Conservation (phyloP, 129 eudicot species). For the Sambucus nigra region DNA sequence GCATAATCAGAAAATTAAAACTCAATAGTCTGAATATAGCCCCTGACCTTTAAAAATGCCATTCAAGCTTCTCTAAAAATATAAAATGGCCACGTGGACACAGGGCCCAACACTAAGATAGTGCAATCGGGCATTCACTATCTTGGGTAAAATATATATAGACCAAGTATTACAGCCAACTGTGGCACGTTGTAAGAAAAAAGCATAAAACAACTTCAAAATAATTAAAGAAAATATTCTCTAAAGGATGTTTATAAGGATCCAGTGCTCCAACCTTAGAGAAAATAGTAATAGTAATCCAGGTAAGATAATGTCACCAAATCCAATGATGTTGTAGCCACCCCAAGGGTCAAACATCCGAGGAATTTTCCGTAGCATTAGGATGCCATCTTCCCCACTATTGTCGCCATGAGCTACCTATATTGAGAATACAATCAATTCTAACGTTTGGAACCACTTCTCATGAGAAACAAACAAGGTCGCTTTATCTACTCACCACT, state of each 20-base stretch:
- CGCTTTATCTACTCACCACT: constrained; percentile 49
- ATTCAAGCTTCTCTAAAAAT: too few species aligned
- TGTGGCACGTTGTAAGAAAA: neutral
- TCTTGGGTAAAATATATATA: too few species aligned
- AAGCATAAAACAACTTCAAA: neutral
- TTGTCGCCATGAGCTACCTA: constrained; percentile 98
- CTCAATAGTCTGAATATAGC: too few species aligned
- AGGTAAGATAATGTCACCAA: constrained; percentile 93
- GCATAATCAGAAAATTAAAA: too few species aligned
- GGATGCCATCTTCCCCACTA: constrained; percentile 98
- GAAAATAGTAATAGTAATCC: constrained; percentile 87
- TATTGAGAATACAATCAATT: constrained; percentile 4
- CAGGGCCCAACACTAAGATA: too few species aligned
- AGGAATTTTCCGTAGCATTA: constrained; percentile 93
- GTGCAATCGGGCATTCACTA: too few species aligned
- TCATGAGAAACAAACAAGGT: neutral
- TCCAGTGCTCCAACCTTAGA: too few species aligned
- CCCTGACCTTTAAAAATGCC: too few species aligned
- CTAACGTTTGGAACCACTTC: neutral
- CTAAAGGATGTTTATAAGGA: neutral
- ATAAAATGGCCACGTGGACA: too few species aligned
- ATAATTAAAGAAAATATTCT: neutral
- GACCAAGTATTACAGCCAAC: neutral
- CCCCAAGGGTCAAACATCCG: constrained; percentile 99
- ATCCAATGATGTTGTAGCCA: constrained; percentile 95